phyloP scores from a whole-genome alignment of 2,329 filamentous ascomycete species.

The Colletotrichum acutatum region DNA sequence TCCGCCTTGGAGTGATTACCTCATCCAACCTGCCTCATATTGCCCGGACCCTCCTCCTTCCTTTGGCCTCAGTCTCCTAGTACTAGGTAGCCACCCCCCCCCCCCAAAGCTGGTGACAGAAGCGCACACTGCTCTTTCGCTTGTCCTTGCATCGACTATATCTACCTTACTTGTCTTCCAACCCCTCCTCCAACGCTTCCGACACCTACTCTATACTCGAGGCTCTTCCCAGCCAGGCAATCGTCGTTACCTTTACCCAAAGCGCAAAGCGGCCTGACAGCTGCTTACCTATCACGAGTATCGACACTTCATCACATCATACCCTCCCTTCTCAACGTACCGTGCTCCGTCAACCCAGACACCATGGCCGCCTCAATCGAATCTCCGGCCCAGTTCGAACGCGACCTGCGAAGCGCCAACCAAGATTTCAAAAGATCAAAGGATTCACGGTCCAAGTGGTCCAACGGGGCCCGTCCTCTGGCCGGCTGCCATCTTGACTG shows the following conservation, averaged over 20 bases:
- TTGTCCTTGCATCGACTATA: background rate
- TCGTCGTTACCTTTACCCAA: background rate
- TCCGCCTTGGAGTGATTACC: constrained; percentile 1
- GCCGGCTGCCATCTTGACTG: constrained; percentile 40
- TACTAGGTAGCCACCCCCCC: too few species aligned
- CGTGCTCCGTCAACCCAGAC: background rate
- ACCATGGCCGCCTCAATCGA: constrained; percentile 41
- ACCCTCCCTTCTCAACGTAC: background rate
- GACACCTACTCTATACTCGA: background rate
- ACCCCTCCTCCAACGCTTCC: background rate
- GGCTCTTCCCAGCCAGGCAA: background rate
- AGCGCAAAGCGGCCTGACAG: background rate
- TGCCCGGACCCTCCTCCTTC: background rate
- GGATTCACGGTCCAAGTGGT: constrained; percentile 55
- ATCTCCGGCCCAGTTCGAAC: constrained; percentile 40
- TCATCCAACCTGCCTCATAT: background rate
- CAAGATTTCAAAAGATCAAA: constrained; percentile 57
- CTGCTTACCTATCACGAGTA: background rate
- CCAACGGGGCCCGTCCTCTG: constrained; percentile 47
- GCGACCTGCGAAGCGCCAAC: constrained; percentile 56
- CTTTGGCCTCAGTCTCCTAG: background rate
- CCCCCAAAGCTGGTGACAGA: background rate
- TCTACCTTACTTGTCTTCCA: background rate
- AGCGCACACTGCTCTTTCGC: constrained; percentile 13
- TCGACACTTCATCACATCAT: background rate